Percentiles rank a stretch among this genome's conserved stretches.
phyloP scores from a whole-genome alignment of 2,329 filamentous ascomycete genomes.

The Aspergillus sclerotialis region DNA sequence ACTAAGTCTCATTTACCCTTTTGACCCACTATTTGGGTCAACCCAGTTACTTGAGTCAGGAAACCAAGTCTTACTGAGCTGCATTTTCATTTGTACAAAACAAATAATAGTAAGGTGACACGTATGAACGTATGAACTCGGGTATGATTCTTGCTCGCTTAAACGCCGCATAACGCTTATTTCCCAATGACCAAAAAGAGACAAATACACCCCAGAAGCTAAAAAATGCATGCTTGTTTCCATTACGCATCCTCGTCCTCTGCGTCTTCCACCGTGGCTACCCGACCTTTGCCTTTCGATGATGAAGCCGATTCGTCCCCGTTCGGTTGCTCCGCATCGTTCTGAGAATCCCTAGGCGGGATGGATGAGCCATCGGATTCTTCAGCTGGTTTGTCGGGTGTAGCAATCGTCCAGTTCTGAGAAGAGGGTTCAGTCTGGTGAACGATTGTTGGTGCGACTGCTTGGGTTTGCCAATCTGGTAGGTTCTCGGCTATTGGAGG shows the following conservation, averaged over 20 bases:
- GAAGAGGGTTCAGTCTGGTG: conserved; percentile 18
- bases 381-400: conserved; percentile 12
- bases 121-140: too few species aligned
- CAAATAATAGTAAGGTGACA: too few species aligned
- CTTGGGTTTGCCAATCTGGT: conserved; percentile 13
- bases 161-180: conserved; percentile 3
- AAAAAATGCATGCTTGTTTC: background rate
- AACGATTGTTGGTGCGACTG: conserved; percentile 6
- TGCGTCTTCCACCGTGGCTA: conserved; percentile 29
- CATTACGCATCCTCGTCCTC: conserved; percentile 21
- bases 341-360: background rate
- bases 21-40: too few species aligned
- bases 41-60: too few species aligned
- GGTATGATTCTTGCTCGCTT: conserved; percentile 13
- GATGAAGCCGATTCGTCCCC: conserved; percentile 11
- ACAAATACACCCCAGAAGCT: background rate
- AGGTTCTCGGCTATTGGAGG: conserved; percentile 3
- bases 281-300: conserved; percentile 28
- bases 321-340: conserved; percentile 1
- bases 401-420: conserved; percentile 24
- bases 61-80: too few species aligned
- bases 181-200: conserved; percentile 2
- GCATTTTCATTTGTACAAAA: too few species aligned
- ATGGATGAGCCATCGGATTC: conserved; percentile 1
- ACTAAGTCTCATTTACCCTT: too few species aligned